Evolutionary conservation across 2,329 filamentous ascomycete genomes (phyloP), one percentile per base, ranked within the genome.

Genomic region (Sphaceloma murrayae): DNA sequence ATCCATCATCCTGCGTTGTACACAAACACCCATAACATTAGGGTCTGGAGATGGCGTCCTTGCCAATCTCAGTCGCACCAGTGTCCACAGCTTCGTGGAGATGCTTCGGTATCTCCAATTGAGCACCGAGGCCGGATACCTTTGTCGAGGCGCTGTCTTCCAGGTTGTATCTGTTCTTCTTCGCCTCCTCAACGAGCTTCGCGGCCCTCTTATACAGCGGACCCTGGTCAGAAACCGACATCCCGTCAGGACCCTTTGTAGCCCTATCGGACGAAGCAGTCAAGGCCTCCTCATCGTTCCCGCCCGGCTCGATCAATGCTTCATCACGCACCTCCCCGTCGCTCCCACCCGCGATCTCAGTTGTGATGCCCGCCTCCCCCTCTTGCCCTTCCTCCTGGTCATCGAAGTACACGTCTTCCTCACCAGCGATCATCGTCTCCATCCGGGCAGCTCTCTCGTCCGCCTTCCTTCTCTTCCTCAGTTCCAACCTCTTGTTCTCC

Each of bases 81-180:
- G 22, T 40, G 16, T 40, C 36, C 9, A 40, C 36, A 5, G 36
- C 36, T 19, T 40, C 36, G 16, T 40, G 36, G 11, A 40, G 24
- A 19, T 40, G 36, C 36, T 40, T 40, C 9, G 36, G 36, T 29
- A 40, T 40, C 10, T 40, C 36, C 13, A 40, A n/a, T 17, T 40
- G 36, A 9, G 36, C 21, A 16, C 22, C 36, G 2, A 30, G 36
- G 16, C 24, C 36, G n/a, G 36, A 40, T 11, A 26, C 22, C 10
- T 40, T 40, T n/a, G n/a, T 4, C n/a, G n/a, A n/a, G n/a, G n/a
- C n/a, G n/a, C 5, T 40, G 5, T 22, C 18, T 26, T 9, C 8
- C 14, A 24, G 6, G 5, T 3, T 30, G 36, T 5, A 2, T 16
- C 8, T 27, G 14, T 18, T 38, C 19, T 30, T 26, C 36, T 29